Conservation (phyloP, 441 rosid genomes). For the Eruca vesicaria region DNA sequence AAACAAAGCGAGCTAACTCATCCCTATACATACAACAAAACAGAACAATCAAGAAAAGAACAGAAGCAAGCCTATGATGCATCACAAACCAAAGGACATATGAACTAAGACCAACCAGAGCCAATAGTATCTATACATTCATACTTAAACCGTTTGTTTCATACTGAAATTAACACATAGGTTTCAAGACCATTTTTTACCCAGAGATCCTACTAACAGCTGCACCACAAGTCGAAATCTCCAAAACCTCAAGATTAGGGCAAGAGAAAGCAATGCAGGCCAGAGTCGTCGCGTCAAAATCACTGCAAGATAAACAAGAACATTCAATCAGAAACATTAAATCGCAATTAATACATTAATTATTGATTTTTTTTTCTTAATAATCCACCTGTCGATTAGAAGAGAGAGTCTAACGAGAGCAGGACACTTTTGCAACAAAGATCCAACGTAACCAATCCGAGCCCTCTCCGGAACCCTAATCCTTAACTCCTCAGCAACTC, state of each 20-base stretch:
- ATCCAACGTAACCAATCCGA: slow-evolving; percentile 74
- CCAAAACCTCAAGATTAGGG: slow-evolving; percentile 78
- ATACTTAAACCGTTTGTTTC: background rate
- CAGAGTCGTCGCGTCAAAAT: slow-evolving; percentile 78
- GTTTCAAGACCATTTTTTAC: slow-evolving; percentile 38
- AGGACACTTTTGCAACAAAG: slow-evolving; percentile 78
- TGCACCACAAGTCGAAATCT: slow-evolving; percentile 50
- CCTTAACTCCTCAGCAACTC: slow-evolving; percentile 78
- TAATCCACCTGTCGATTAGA: slow-evolving; percentile 70
- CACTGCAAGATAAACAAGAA: slow-evolving; percentile 53
- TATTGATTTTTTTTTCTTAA: background rate
- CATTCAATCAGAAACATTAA: background rate
- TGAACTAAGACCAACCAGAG: background rate
- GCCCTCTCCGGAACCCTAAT: slow-evolving; percentile 67
- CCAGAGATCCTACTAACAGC: slow-evolving; percentile 80
- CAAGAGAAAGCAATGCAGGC: slow-evolving; percentile 96
- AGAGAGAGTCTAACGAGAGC: slow-evolving; percentile 68
- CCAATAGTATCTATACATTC: background rate
- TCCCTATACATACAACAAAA: slow-evolving; percentile 49
- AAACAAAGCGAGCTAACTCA: slow-evolving; percentile 91
- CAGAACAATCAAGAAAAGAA: background rate
- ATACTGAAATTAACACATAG: no score
- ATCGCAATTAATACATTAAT: background rate
- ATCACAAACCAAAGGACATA: background rate
- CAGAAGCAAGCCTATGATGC: background rate